phyloP scores from a whole-genome alignment of 2,329 filamentous ascomycete species.

The Coleophoma cylindrospora region DNA sequence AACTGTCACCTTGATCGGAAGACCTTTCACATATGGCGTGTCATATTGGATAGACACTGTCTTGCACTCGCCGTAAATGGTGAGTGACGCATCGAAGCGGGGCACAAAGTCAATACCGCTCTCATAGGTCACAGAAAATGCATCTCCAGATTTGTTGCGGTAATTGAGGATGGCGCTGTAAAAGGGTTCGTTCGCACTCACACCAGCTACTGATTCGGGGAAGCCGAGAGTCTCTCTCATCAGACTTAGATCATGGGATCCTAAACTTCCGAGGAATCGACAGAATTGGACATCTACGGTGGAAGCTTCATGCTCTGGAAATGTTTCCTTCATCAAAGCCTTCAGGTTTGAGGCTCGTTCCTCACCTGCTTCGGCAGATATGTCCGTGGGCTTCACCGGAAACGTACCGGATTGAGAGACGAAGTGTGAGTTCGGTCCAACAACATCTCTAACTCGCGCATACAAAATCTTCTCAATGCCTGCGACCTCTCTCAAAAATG shows the following conservation, averaged over 20 bases:
- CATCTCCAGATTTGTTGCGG: conserved; percentile 17
- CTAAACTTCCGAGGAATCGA: conserved; percentile 40
- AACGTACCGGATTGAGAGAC: conserved; percentile 44
- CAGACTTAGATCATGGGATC: conserved; percentile 47
- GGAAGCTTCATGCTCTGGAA: conserved; percentile 25
- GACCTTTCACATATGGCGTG: conserved; percentile 51
- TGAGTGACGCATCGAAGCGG: conserved; percentile 45
- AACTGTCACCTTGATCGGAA: conserved; percentile 37
- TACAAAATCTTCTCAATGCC: conserved; percentile 48
- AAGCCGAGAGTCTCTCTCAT: conserved; percentile 50
- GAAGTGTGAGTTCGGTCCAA: conserved; percentile 47
- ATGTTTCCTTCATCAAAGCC: conserved; percentile 27
- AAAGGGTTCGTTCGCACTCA: conserved; percentile 36
- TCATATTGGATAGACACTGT: conserved; percentile 50
- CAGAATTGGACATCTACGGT: conserved; percentile 27
- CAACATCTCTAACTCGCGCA: conserved; percentile 45
- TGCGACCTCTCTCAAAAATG: conserved; percentile 46
- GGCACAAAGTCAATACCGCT: conserved; percentile 48
- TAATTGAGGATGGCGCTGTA: conserved; percentile 41
- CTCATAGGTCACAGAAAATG: conserved; percentile 52
- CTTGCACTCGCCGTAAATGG: conserved; percentile 48
- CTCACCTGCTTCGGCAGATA: conserved; percentile 19
- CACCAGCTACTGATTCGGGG: conserved; percentile 39
- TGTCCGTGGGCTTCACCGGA: conserved; percentile 37
- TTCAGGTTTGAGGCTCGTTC: conserved; percentile 20